Evolutionary conservation across 805 yeast species (phyloP).

Genomic region (Candida sanyiensis): DNA sequence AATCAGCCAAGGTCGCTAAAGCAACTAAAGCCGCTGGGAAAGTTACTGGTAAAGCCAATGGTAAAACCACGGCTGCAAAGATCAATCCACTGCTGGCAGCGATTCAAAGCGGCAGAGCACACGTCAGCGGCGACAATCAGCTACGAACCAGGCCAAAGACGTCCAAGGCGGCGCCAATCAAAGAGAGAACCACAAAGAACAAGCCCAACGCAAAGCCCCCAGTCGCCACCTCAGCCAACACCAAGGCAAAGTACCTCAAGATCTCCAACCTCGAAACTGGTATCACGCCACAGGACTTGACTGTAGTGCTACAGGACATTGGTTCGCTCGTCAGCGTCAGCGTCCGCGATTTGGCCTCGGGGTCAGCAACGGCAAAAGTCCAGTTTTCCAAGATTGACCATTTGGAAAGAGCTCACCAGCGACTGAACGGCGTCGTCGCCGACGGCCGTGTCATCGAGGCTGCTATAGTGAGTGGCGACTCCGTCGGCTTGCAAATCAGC

Average conservation of each 20-base stretch:
- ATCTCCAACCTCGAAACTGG: constrained; percentile 29
- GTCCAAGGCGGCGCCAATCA: neutral
- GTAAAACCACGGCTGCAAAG: neutral
- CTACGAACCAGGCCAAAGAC: neutral
- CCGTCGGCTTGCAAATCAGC: neutral
- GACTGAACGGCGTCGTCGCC: constrained; percentile 40
- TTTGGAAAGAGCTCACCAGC: constrained; percentile 27
- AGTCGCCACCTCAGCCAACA: neutral
- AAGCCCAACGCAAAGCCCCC: neutral
- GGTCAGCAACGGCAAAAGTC: constrained; percentile 36
- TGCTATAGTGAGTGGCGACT: constrained; percentile 19
- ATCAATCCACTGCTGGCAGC: constrained; percentile 12
- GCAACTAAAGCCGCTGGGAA: too few relatives aligned
- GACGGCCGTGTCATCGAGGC: constrained; percentile 40
- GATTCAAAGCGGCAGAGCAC: constrained; percentile 4
- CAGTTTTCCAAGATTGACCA: constrained; percentile 26
- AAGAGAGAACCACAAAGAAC: neutral
- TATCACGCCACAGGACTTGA: constrained; percentile 28
- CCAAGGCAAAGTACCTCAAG: constrained; percentile 20
- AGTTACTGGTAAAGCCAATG: constrained; percentile 2
- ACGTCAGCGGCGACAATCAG: neutral
- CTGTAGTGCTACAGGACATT: constrained; percentile 20
- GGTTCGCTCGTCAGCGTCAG: constrained; percentile 23
- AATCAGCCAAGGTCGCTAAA: too few relatives aligned
- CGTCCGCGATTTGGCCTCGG: constrained; percentile 33